These are phyloP conservation scores for Lasiosphaeria ovina DNA, from an alignment of 495 filamentous ascomycete genomes.

Conservation along the genomic window DNA sequence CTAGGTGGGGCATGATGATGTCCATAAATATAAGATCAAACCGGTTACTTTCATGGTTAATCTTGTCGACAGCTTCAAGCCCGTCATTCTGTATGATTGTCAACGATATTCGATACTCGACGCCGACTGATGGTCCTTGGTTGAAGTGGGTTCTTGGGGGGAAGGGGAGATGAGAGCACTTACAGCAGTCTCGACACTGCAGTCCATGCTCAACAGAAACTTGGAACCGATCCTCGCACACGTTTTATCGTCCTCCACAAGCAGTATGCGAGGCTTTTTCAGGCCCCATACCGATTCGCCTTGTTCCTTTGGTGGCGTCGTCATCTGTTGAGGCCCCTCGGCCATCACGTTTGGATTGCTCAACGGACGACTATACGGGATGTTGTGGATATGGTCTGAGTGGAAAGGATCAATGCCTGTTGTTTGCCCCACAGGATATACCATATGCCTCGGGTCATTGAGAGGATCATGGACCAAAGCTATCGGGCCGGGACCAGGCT, in stretches of 20 bases:
- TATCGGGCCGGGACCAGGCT: slow-evolving; percentile 34
- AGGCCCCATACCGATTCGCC: slow-evolving; percentile 59
- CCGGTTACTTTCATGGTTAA: slow-evolving; percentile 68
- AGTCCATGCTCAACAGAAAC: slow-evolving; percentile 85
- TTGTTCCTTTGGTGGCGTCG: slow-evolving; percentile 32
- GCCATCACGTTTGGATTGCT: slow-evolving; percentile 33
- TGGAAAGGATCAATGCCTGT: slow-evolving; percentile 94
- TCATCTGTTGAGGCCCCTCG: slow-evolving; percentile 26
- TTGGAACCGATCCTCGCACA: slow-evolving; percentile 93
- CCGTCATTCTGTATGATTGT: slow-evolving; percentile 56
- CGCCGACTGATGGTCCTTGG: neutral
- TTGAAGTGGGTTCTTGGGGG: neutral
- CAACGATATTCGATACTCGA: slow-evolving; percentile 3
- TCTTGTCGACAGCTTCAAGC: slow-evolving; percentile 88
- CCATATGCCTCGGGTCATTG: slow-evolving; percentile 75
- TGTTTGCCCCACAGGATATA: slow-evolving; percentile 86
- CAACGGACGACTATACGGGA: slow-evolving; percentile 68
- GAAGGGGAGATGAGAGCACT: slow-evolving; percentile 34
- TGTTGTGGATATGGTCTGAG: slow-evolving; percentile 88
- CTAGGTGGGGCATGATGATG: slow-evolving; percentile 96
- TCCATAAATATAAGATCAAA: slow-evolving; percentile 98
- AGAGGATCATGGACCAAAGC: slow-evolving; percentile 45
- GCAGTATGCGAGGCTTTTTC: slow-evolving; percentile 76
- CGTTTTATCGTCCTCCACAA: slow-evolving; percentile 94
- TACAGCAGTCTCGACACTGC: slow-evolving; percentile 88